Evolutionary conservation across 148 eudicot genomes (phyloP).

Genomic region (Fagopyrum tataricum): DNA sequence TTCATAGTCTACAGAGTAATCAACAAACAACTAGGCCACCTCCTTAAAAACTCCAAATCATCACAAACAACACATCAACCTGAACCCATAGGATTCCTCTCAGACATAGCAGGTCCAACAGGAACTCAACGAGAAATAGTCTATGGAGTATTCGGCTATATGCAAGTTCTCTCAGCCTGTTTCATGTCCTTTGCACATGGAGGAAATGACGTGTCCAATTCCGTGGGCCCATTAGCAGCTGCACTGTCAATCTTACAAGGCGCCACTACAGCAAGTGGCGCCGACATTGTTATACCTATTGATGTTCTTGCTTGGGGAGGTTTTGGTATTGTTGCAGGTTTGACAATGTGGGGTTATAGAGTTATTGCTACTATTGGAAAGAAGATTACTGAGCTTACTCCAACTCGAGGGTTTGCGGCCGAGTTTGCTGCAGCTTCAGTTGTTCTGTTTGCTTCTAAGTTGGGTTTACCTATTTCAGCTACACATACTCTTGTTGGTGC

Average conservation of each 20-base stretch:
- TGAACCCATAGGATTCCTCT: slow-evolving; percentile 38
- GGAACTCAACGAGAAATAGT: slow-evolving; percentile 84
- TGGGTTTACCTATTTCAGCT: slow-evolving; percentile 88
- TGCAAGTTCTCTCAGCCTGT: slow-evolving; percentile 87
- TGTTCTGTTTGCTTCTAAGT: slow-evolving; percentile 77
- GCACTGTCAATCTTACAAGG: slow-evolving; percentile 79
- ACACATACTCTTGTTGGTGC: slow-evolving; percentile 96
- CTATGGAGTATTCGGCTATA: slow-evolving; percentile 88
- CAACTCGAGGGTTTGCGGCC: slow-evolving; percentile 92
- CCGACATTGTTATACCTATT: slow-evolving; percentile 55
- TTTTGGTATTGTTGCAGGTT: slow-evolving; percentile 91
- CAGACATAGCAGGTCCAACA: slow-evolving; percentile 74
- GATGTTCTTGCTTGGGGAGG: slow-evolving; percentile 97
- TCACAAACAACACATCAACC: slow-evolving; percentile 21
- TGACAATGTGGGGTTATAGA: slow-evolving; percentile 95
- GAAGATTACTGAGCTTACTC: slow-evolving; percentile 89
- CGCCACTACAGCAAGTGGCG: slow-evolving; percentile 32
- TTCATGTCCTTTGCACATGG: slow-evolving; percentile 87
- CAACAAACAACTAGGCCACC: slow-evolving; percentile 73
- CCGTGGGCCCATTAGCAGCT: slow-evolving; percentile 87
- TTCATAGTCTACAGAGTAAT: slow-evolving; percentile 49
- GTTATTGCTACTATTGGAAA: slow-evolving; percentile 90
- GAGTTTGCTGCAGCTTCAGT: slow-evolving; percentile 98
- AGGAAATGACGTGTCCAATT: slow-evolving; percentile 94
- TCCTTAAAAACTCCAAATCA: slow-evolving; percentile 41